phyloP scores from a whole-genome alignment of 129 eudicot species.

The Rutidosis leptorrhynchoides region DNA sequence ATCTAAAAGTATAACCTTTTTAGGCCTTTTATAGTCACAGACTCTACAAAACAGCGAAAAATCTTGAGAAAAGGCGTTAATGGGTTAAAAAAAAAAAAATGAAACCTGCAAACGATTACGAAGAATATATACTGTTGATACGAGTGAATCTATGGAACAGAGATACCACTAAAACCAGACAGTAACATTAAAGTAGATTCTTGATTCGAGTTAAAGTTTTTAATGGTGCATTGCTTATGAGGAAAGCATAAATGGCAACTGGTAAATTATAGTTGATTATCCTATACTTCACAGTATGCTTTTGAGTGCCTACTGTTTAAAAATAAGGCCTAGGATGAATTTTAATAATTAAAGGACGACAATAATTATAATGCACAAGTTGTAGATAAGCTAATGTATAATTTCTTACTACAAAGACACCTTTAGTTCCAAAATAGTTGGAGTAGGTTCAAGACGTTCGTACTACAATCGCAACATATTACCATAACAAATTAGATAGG shows the following conservation, averaged over 20 bases:
- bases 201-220: slow-evolving; percentile 22
- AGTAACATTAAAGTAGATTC: slow-evolving; percentile 25
- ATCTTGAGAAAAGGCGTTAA: slow-evolving; percentile 22
- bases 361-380: not conserved
- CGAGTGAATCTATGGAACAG: slow-evolving; percentile 24
- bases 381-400: not conserved
- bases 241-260: slow-evolving; percentile 40
- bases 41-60: slow-evolving; percentile 6
- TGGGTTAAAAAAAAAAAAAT: not conserved
- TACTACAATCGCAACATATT: slow-evolving; percentile 1
- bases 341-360: slow-evolving; percentile 1
- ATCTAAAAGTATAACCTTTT: slow-evolving; percentile 5
- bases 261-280: slow-evolving; percentile 22
- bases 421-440: not conserved
- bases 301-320: slow-evolving; percentile 30
- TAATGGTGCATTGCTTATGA: slow-evolving; percentile 52
- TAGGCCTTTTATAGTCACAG: slow-evolving; percentile 2
- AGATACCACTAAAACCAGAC: slow-evolving; percentile 33
- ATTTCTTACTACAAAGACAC: not conserved
- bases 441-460: not conserved
- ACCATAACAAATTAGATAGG: slow-evolving; percentile 28
- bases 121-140: slow-evolving; percentile 12
- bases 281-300: slow-evolving; percentile 9
- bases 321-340: slow-evolving; percentile 13
- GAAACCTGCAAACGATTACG: not conserved